A percentile compares a stretch with the other conserved stretches of the same genome.
These are phyloP conservation scores for Lyophyllum decastes DNA, from an alignment of 768 basidiomycete species.

Conservation along the genomic window DNA sequence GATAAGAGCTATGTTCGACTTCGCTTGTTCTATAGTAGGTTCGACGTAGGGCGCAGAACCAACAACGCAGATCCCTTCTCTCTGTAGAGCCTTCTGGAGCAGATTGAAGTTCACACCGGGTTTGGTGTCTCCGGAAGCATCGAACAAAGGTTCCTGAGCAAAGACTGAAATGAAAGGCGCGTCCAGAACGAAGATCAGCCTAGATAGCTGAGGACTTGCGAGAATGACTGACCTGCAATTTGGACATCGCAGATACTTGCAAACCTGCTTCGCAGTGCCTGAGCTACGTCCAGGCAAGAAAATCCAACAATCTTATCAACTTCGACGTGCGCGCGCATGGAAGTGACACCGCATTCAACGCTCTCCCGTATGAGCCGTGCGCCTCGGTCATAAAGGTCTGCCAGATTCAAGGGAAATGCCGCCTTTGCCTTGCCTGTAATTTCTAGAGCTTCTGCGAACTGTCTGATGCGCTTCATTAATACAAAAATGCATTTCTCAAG, in stretches of 20 bases:
- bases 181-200: conserved; percentile 12
- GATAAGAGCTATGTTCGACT: conserved; percentile 53
- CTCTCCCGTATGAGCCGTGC: conserved; percentile 56
- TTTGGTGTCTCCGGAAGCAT: conserved; percentile 27
- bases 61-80: conserved; percentile 46
- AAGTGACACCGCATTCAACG: conserved; percentile 61
- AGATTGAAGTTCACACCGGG: conserved; percentile 48
- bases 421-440: conserved; percentile 55
- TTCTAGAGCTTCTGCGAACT: conserved; percentile 56
- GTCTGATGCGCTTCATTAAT: conserved; percentile 31
- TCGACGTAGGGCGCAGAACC: conserved; percentile 73
- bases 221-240: conserved; percentile 46
- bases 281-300: conserved; percentile 53
- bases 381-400: conserved; percentile 54
- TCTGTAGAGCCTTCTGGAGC: conserved; percentile 41
- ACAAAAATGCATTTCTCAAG: not conserved
- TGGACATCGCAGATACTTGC: conserved; percentile 53
- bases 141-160: conserved; percentile 61
- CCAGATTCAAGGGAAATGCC: conserved; percentile 39
- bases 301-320: conserved; percentile 56
- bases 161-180: conserved; percentile 41
- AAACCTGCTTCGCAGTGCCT: conserved; percentile 48
- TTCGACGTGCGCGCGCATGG: conserved; percentile 71
- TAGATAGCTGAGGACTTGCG: conserved; percentile 9
- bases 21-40: conserved; percentile 44